Conservation (phyloP, 768 basidiomycete species). For the Pleurotus ostreatus region DNA sequence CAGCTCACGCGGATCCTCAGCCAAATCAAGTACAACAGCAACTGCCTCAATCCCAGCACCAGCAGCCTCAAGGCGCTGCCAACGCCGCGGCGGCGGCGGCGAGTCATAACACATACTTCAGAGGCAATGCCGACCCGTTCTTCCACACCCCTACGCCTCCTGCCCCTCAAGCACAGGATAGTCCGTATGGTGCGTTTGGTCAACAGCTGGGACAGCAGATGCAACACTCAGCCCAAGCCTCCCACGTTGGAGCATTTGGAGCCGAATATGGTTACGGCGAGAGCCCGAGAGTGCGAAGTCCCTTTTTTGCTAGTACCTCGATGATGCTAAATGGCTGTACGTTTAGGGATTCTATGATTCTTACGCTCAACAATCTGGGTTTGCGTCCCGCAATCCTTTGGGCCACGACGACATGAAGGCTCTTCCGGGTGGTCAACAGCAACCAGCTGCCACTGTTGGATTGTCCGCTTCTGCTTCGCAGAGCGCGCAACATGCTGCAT, state of each 20-base stretch:
- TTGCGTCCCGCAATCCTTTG: slow-evolving; percentile 60
- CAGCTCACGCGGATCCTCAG: slow-evolving; percentile 58
- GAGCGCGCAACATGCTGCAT: slow-evolving; percentile 47
- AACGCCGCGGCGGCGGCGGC: neutral
- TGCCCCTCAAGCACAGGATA: slow-evolving; percentile 58
- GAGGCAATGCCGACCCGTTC: slow-evolving; percentile 65
- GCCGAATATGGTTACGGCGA: slow-evolving; percentile 71
- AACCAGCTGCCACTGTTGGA: slow-evolving; percentile 39
- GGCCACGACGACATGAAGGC: slow-evolving; percentile 77
- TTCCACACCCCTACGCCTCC: slow-evolving; percentile 81
- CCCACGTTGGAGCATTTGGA: slow-evolving; percentile 49
- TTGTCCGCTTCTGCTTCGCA: slow-evolving; percentile 48
- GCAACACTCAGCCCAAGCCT: slow-evolving; percentile 41
- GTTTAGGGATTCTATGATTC: slow-evolving; percentile 73
- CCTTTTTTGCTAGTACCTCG: neutral
- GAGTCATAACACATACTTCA: slow-evolving; percentile 59
- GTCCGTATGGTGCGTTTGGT: slow-evolving; percentile 63
- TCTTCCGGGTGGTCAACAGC: slow-evolving; percentile 55
- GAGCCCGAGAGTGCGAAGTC: slow-evolving; percentile 51
- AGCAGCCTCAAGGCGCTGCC: slow-evolving; percentile 40
- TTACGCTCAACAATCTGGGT: slow-evolving; percentile 59
- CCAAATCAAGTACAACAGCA: slow-evolving; percentile 32
- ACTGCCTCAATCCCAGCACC: slow-evolving; percentile 22
- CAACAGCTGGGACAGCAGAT: slow-evolving; percentile 43
- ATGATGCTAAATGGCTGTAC: slow-evolving; percentile 16